Conservation (phyloP, 306 rosid genomes). For the Lathyrus oleraceus region DNA sequence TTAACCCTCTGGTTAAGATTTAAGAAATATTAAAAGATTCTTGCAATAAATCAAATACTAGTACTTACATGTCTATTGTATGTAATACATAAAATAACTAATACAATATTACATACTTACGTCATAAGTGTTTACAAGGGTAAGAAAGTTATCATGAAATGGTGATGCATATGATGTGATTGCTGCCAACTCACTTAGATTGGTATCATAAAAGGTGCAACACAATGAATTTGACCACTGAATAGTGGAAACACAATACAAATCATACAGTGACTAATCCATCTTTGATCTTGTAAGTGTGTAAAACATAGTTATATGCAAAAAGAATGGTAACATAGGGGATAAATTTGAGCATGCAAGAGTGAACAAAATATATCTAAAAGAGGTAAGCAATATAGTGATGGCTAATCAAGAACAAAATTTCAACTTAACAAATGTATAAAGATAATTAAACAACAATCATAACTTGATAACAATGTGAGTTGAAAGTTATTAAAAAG, state of each 20-base stretch:
- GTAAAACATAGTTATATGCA: constrained; percentile 1
- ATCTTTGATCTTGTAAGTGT: constrained; percentile 22
- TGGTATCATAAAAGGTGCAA: constrained; percentile 79
- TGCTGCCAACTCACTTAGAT: constrained; percentile 95
- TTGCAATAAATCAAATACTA: neutral
- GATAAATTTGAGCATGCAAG: no score
- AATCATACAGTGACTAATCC: constrained; percentile 10
- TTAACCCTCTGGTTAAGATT: neutral
- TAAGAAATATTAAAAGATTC: neutral
- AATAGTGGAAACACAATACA: constrained; percentile 36
- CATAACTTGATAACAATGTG: no score
- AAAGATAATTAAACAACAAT: neutral
- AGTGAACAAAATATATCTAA: no score
- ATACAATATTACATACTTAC: constrained; percentile 49
- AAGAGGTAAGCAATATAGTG: no score
- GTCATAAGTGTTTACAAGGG: constrained; percentile 98
- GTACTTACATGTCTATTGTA: neutral
- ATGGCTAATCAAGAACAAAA: no score
- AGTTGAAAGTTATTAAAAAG: no score
- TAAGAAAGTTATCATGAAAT: constrained; percentile 78
- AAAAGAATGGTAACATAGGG: neutral
- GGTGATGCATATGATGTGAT: constrained; percentile 93
- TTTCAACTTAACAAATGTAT: neutral
- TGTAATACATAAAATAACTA: constrained; percentile 14
- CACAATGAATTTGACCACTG: constrained; percentile 57